Base-by-base conservation (phyloP, 164 flowering plant species). In the Vitis labrusca region DNA sequence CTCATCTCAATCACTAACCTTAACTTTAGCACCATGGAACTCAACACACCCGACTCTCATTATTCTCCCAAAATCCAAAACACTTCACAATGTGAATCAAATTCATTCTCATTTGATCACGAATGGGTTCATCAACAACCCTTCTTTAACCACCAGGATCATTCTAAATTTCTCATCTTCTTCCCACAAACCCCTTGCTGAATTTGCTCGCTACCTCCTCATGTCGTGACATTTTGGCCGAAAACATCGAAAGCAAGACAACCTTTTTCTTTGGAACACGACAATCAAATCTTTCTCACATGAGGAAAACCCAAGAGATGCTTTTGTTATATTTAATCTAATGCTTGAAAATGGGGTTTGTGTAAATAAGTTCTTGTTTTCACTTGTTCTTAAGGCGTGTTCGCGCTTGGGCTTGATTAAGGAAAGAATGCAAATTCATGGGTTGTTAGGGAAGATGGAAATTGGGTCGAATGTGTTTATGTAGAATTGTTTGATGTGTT, bases 321-420 rank as follows among this genome's bases (percentile, higher is more conserved):
- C 89, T 2, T 9, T 90, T 63, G 23, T 50, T 17, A 10, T 90
- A 65, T 81, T 88, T 58, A 69, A 67, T 55, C 59, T 76, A 67
- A 89, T 89, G 94, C 81, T 86, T 47, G 84, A 76, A n/a, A 75
- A 59, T 50, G 89, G 90, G 32, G 71, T 81, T 60, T 66, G 37
- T 47, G 77, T 65, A 1, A 89, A 88, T 67, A 74, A 74, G 61
- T 90, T 82, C 71, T 78, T 89, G 9, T 80, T 82, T 64, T 85
- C 95, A 2, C 70, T 88, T 54, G 85, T 79, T 17, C 77, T 88
- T 63, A 90, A 88, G 74, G 87, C 89, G 23, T 90, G 91, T 74
- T 78, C 90, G 49, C 79, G 85, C 29, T 8, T 76, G 55, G 74
- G 79, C 59, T 77, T 72, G 56, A 23, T 83, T 14, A 75, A 60